phyloP scores from a whole-genome alignment of 345 rosid species.

The Reutealis trisperma region DNA sequence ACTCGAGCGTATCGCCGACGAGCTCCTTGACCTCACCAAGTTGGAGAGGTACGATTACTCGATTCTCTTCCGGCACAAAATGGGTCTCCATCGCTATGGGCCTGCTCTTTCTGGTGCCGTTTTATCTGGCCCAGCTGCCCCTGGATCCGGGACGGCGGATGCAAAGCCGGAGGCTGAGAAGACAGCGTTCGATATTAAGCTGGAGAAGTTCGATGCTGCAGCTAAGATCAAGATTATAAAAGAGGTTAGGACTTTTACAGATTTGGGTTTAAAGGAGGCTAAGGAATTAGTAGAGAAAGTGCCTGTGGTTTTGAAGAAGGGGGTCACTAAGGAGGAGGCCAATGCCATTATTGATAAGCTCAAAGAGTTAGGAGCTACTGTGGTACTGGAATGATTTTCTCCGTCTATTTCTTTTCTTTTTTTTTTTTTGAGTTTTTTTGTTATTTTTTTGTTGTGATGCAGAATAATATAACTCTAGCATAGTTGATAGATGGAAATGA shows the following conservation, averaged over 20 bases:
- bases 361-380: conserved; percentile 66
- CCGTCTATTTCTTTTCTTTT: neutral
- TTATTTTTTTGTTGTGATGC: conserved; percentile 8
- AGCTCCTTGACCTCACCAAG: conserved; percentile 62
- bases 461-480: neutral
- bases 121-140: conserved; percentile 27
- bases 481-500: neutral
- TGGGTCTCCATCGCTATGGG: conserved; percentile 70
- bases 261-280: conserved; percentile 83
- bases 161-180: conserved; percentile 55
- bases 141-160: conserved; percentile 36
- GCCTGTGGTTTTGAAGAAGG: conserved; percentile 71
- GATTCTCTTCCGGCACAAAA: conserved; percentile 68
- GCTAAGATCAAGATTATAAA: conserved; percentile 75
- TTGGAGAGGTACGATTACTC: conserved; percentile 76
- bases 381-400: conserved; percentile 64
- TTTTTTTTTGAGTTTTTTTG: neutral
- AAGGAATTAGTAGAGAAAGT: conserved; percentile 85
- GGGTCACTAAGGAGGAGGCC: conserved; percentile 69
- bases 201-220: conserved; percentile 77
- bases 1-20: conserved; percentile 84
- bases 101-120: conserved; percentile 44
- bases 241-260: conserved; percentile 79
- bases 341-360: conserved; percentile 64
- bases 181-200: conserved; percentile 76